These are phyloP conservation scores for Spathaspora sp. DNA, from an alignment of 1,139 yeast genomes.

Conservation along the genomic window DNA sequence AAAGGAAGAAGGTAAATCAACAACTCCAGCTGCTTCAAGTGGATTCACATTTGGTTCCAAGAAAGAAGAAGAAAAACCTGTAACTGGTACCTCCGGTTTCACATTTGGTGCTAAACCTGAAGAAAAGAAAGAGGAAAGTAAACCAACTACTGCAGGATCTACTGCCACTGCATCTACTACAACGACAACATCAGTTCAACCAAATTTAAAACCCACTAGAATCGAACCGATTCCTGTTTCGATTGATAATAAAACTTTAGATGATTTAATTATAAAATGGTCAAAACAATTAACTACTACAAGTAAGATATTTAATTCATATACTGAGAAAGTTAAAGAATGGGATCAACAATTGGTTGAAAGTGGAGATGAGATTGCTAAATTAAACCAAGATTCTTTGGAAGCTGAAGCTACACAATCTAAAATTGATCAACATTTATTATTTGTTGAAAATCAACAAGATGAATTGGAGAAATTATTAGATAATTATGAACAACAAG, in stretches of 20 bases:
- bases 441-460: constrained; percentile 88
- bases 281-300: constrained; percentile 78
- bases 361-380: constrained; percentile 83
- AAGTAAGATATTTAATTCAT: constrained; percentile 71
- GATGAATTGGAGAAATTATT: constrained; percentile 82
- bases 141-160: constrained; percentile 15
- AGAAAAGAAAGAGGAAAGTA: constrained; percentile 21
- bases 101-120: constrained; percentile 27
- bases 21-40: constrained; percentile 15
- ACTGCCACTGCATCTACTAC: constrained; percentile 10
- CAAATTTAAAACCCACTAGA: constrained; percentile 43
- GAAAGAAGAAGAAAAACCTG: constrained; percentile 19
- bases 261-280: constrained; percentile 92
- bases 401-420: constrained; percentile 84
- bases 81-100: constrained; percentile 10
- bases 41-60: constrained; percentile 25
- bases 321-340: constrained; percentile 68
- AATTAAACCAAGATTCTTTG: constrained; percentile 73
- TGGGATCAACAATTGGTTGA: constrained; percentile 86
- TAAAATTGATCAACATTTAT: constrained; percentile 82
- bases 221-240: constrained; percentile 72
- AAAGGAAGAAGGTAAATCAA: constrained; percentile 19
- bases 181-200: constrained; percentile 20
- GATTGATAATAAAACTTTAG: constrained; percentile 86
- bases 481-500: constrained; percentile 84